Percentiles rank a stretch among this genome's conserved stretches.
These are phyloP conservation scores for Citrus cavaleriei DNA, from an alignment of 345 rosid species.

Conservation along the genomic window DNA sequence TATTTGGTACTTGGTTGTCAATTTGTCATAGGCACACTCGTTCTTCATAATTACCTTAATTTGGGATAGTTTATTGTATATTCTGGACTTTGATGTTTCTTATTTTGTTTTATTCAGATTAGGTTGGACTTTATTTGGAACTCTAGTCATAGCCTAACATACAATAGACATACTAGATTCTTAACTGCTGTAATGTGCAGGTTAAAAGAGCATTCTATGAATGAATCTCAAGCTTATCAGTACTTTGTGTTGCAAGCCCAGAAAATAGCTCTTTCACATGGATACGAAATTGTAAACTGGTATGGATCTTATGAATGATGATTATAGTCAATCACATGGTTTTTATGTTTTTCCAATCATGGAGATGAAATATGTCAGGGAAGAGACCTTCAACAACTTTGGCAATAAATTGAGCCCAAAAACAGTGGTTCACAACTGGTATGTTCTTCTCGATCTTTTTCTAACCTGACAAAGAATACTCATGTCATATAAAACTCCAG, in stretches of 20 bases:
- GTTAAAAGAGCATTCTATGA: constrained; percentile 41
- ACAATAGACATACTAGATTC: constrained; percentile 1
- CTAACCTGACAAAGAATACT: not conserved
- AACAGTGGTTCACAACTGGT: constrained; percentile 81
- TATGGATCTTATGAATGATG: constrained; percentile 15
- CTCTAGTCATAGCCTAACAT: not conserved
- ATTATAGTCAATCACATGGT: not conserved
- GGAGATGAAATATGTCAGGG: constrained; percentile 44
- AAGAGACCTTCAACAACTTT: constrained; percentile 76
- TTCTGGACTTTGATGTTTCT: not conserved
- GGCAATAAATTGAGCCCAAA: constrained; percentile 49
- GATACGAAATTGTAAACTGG: constrained; percentile 71
- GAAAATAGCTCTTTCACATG: constrained; percentile 56
- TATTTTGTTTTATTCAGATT: not conserved
- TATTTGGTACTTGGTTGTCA: not conserved
- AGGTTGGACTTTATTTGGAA: not conserved
- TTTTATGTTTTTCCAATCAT: constrained; percentile 10
- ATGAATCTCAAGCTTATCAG: constrained; percentile 53
- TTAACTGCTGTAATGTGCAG: constrained; percentile 24
- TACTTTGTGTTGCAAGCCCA: constrained; percentile 66
- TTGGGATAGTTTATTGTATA: not conserved
- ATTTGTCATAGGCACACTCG: not conserved
- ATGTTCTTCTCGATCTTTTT: constrained; percentile 9
- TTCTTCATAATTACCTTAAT: not conserved
- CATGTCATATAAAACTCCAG: not conserved